Evolutionary conservation across 805 yeast species (phyloP), one percentile per base, ranked within the genome.

Genomic region (Metschnikowia noctiluminum): DNA sequence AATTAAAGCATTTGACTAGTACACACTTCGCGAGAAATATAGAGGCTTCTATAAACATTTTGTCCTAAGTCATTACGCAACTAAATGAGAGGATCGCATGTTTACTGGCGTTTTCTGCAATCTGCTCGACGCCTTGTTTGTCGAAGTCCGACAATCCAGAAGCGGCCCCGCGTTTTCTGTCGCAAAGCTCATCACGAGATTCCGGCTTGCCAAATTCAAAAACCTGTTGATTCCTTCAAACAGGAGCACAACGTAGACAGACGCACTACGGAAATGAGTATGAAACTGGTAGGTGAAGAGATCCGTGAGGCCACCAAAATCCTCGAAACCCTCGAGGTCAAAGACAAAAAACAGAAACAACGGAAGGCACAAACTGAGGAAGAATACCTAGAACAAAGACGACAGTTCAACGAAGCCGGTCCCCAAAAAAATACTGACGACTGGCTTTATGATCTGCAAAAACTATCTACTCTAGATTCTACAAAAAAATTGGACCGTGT

Each of bases 331-430:
- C 46, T 46, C 28, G 34, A 37, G 12, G 38, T 42, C 6, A 13
- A 9, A 35, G 49, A 41, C 32, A 46, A 41, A 38, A 54, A 54
- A 27, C 51, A 53, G 28, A 57, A 56, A 41, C 55, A 52, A 40
- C 76, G 96, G 38, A 88, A 86, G 57, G 84, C 82, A 0, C 97
- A 89, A 61, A 60, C 85, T 0, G 82, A 80, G 38, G 91, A 83
- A 46, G 86, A 79, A 48, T 89, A 68, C 54, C 66, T 61, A 32
- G 59, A 50, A 8, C 92, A 89, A 63, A 68, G 70, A 51, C 52
- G 53, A 2, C 78, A 75, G 57, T 89, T 81, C 59, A 65, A 64
- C 53, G 42, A 56, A 0, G 61, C 69, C 0, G 95, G 95, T 0
- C 94, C 96, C 0, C 66, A 70, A 1, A 58, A 78, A 15, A 79